Conservation (phyloP, 2,329 filamentous ascomycete genomes). For the Talaromyces piceae region DNA sequence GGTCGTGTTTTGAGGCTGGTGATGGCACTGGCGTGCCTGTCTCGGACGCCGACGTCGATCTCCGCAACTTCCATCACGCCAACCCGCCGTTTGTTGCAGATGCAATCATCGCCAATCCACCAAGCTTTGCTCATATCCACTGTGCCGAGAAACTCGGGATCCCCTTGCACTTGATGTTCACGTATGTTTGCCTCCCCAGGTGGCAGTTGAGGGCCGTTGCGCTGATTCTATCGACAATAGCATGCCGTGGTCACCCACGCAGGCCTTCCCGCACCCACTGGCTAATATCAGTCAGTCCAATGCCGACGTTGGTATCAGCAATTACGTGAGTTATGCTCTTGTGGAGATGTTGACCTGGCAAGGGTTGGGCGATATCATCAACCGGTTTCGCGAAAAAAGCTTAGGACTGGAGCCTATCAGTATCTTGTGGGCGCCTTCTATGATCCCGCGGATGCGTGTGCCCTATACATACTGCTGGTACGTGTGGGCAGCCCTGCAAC, state of each 20-base stretch:
- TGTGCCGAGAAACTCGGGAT: conserved; percentile 72
- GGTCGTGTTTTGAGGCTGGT: conserved; percentile 72
- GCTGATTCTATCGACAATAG: conserved; percentile 29
- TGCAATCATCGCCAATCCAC: conserved; percentile 79
- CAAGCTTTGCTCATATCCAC: conserved; percentile 69
- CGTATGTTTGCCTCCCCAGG: conserved; percentile 43
- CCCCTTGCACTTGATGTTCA: conserved; percentile 83
- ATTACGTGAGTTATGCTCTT: conserved; percentile 74
- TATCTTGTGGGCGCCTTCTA: conserved; percentile 70
- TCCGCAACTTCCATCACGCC: conserved; percentile 28
- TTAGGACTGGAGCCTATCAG: conserved; percentile 72
- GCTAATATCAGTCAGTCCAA: conserved; percentile 73
- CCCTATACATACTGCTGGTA: conserved; percentile 78
- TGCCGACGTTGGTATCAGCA: conserved; percentile 67
- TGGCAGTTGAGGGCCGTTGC: background rate
- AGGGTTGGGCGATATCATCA: conserved; percentile 83
- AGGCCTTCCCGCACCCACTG: conserved; percentile 77
- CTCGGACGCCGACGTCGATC: conserved; percentile 30
- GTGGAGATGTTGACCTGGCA: conserved; percentile 94
- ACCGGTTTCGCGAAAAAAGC: conserved; percentile 68
- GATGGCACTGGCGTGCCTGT: conserved; percentile 47
- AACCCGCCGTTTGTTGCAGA: conserved; percentile 68
- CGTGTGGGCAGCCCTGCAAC: too few relatives aligned
- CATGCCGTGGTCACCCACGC: conserved; percentile 86
- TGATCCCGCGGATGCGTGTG: conserved; percentile 54